These are phyloP conservation scores for Mercurialis annua DNA, from an alignment of 345 rosid genomes.

Conservation along the genomic window DNA sequence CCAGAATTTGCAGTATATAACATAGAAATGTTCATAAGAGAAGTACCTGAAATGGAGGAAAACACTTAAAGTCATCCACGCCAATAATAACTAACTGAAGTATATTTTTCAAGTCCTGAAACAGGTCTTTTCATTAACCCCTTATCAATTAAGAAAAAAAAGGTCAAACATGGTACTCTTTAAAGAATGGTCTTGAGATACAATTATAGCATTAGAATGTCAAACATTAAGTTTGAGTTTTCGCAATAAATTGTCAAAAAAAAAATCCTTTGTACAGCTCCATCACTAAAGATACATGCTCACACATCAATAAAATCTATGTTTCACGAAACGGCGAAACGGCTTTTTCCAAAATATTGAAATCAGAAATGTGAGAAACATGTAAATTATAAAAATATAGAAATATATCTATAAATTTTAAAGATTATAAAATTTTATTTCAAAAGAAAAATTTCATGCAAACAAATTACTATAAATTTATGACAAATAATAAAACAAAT, in stretches of 20 bases:
- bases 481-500: no score
- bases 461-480: no score
- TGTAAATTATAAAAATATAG: no score
- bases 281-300: not conserved
- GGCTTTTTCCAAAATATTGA: no score
- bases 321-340: no score
- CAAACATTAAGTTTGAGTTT: not conserved
- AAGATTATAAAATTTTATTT: no score
- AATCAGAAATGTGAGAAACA: no score
- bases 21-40: constrained; percentile 93
- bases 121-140: not conserved
- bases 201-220: not conserved
- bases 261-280: not conserved
- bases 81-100: not conserved
- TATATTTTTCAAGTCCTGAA: not conserved
- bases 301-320: no score
- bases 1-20: constrained; percentile 98
- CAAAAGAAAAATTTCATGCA: no score
- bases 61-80: constrained; percentile 5
- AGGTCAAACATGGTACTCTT: not conserved
- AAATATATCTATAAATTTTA: no score
- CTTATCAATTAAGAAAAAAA: not conserved
- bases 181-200: not conserved
- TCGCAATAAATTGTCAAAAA: not conserved
- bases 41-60: constrained; percentile 58